phyloP scores from a whole-genome alignment of 1,284 basidiomycete genomes.

The Puccinia triticina region DNA sequence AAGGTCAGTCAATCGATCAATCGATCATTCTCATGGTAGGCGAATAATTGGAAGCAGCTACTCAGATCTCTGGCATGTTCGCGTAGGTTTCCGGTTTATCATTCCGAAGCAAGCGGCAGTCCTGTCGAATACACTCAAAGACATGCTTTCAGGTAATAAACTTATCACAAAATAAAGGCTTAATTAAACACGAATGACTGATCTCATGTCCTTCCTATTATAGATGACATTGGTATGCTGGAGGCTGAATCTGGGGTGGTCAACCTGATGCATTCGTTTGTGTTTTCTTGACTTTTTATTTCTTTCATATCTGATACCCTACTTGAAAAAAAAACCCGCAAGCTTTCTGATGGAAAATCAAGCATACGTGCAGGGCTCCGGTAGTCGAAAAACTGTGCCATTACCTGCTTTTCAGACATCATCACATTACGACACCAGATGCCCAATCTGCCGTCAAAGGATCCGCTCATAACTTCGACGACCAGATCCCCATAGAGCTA shows the following conservation, averaged over 20 bases:
- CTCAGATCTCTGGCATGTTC: not conserved
- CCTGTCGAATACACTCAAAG: constrained; percentile 26
- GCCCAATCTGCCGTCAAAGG: not conserved
- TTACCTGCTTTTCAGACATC: constrained; percentile 33
- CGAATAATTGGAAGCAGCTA: not conserved
- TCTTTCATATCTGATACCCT: not conserved
- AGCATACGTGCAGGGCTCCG: constrained; percentile 18
- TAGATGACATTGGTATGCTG: constrained; percentile 49
- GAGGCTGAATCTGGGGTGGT: constrained; percentile 49
- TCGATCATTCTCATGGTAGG: not conserved
- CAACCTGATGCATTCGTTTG: constrained; percentile 44
- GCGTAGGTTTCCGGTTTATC: constrained; percentile 15
- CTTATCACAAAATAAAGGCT: not conserved
- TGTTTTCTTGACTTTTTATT: constrained; percentile 1
- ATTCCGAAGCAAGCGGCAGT: constrained; percentile 2
- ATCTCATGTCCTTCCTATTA: not conserved
- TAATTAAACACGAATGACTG: not conserved
- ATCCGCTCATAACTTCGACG: constrained; percentile 38
- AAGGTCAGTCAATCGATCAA: not conserved
- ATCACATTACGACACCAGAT: constrained; percentile 25
- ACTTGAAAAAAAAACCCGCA: not conserved
- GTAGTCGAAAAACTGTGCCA: constrained; percentile 47
- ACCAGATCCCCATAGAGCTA: constrained; percentile 43
- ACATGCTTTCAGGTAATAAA: constrained; percentile 8
- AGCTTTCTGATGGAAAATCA: not conserved